Percentiles rank a stretch among this genome's conserved stretches.
Conservation (phyloP, 805 yeast species). For the Priceomyces castillae region DNA sequence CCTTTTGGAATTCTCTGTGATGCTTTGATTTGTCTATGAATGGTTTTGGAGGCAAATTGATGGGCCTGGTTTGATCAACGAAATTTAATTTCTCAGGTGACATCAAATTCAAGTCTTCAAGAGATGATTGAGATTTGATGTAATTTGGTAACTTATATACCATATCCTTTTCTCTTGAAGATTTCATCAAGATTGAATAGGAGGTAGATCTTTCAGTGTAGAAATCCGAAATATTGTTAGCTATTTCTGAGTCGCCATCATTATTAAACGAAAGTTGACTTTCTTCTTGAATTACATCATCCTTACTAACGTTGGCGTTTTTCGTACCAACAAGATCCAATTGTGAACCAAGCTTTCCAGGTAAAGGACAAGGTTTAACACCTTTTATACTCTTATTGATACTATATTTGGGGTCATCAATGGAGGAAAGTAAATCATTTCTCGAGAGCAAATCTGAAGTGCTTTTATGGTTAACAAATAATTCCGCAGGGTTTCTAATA, state of each 20-base stretch:
- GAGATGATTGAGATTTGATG: conserved; percentile 37
- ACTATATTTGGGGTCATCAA: conserved; percentile 25
- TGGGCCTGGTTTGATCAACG: conserved; percentile 63
- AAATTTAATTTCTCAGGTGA: conserved; percentile 57
- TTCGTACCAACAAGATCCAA: conserved; percentile 7
- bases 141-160: conserved; percentile 37
- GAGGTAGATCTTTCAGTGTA: conserved; percentile 36
- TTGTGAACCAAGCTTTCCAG: conserved; percentile 22
- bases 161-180: conserved; percentile 30
- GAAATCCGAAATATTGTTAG: conserved; percentile 35
- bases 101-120: conserved; percentile 60
- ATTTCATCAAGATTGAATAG: conserved; percentile 29
- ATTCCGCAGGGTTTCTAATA: conserved; percentile 33
- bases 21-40: conserved; percentile 52
- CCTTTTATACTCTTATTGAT: conserved; percentile 17
- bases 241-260: conserved; percentile 33
- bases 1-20: conserved; percentile 50
- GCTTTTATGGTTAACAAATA: conserved; percentile 21
- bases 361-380: conserved; percentile 28
- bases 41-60: conserved; percentile 68
- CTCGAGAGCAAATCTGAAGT: conserved; percentile 20
- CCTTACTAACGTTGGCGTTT: conserved; percentile 2
- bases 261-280: conserved; percentile 9
- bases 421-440: conserved; percentile 23
- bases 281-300: conserved; percentile 13